Base-by-base conservation (phyloP, 176 grass and related monocot species). In the Eragrostis nindensis region DNA sequence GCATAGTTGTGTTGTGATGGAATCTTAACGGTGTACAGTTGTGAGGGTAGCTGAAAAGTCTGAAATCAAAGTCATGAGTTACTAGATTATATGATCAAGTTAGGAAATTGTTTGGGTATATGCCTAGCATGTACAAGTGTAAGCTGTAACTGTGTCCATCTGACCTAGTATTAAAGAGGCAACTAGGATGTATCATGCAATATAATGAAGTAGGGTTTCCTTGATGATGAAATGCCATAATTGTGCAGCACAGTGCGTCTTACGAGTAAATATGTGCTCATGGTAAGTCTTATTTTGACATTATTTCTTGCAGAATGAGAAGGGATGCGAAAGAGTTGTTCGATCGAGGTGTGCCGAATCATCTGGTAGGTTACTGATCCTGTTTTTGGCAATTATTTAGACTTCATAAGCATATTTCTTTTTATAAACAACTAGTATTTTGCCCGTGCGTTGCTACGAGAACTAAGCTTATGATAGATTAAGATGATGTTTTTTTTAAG, bases 291-390 rank as follows among this genome's bases (percentile, higher is more conserved):
- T 36, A 76, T 71, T 61, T 41, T 70, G 27, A 9, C n/a, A 68
- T 79, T 45, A 17, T 79, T 44, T 88, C 44, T 88, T 80, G 61
- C 78, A 98, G 95, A 77, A 71, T 84, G 66, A 38, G 61, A 68
- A 59, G 54, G 68, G 48, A 78, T 62, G 55, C 0, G 71, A 87
- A 72, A 75, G 74, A 83, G 27, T 91, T 42, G 44, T 62, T 16
- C 83, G n/a, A 84, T 86, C 90, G 50, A 89, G 83, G 70, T 72
- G 29, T 78, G 84, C 46, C 40, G 77, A 87, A 81, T 85, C 95
- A 73, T 88, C 90, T 70, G 90, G 95, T 98, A 85, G n/a, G 32
- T n/a, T 81, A 87, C 59, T 85, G 7, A 61, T 42, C 71, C 61
- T 16, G 21, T 86, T 84, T 36, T 68, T 71, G 14, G 62, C 5